These are phyloP conservation scores for Verticillium zaregamsianum DNA, from an alignment of 2,329 filamentous ascomycete species.

Conservation along the genomic window DNA sequence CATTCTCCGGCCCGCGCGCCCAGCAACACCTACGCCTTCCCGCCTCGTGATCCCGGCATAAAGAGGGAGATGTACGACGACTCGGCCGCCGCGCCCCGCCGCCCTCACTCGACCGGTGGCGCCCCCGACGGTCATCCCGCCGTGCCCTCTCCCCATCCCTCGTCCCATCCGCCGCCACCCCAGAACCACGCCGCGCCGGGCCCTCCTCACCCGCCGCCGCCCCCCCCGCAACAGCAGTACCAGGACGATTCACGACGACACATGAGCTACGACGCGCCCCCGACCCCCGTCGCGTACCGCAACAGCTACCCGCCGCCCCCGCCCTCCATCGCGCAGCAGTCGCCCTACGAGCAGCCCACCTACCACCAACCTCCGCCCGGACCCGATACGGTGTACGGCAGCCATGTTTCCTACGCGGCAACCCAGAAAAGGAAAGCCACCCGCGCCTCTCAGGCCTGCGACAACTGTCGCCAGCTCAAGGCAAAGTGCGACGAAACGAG, in stretches of 20 bases:
- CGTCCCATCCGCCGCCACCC: slow-evolving; percentile 23
- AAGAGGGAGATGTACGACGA: slow-evolving; percentile 54
- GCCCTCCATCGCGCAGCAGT: slow-evolving; percentile 32
- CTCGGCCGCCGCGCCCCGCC: slow-evolving; percentile 37
- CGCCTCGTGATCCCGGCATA: slow-evolving; percentile 46
- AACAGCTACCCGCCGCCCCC: slow-evolving; percentile 35
- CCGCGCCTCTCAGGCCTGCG: slow-evolving; percentile 74
- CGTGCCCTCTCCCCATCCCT: slow-evolving; percentile 25
- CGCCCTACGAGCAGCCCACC: slow-evolving; percentile 30
- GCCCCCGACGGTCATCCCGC: slow-evolving; percentile 29
- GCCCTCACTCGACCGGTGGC: slow-evolving; percentile 47
- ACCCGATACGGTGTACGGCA: slow-evolving; percentile 29
- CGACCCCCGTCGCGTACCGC: slow-evolving; percentile 38
- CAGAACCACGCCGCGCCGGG: slow-evolving; percentile 10
- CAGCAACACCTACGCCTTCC: slow-evolving; percentile 34
- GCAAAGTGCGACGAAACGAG: slow-evolving; percentile 88
- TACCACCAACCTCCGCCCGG: slow-evolving; percentile 27
- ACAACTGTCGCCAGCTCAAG: slow-evolving; percentile 81
- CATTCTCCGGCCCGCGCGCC: slow-evolving; percentile 40
- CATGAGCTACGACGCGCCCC: slow-evolving; percentile 49
- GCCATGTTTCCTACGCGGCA: slow-evolving; percentile 37
- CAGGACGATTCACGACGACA: slow-evolving; percentile 45
- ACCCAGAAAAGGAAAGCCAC: slow-evolving; percentile 59
- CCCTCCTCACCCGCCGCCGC: slow-evolving; percentile 18
- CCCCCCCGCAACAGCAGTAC: slow-evolving; percentile 23